Percentiles rank a stretch among this genome's conserved stretches.
Evolutionary conservation across 169 alveolate genomes (phyloP).

Genomic region (Plasmodium gaboni): DNA sequence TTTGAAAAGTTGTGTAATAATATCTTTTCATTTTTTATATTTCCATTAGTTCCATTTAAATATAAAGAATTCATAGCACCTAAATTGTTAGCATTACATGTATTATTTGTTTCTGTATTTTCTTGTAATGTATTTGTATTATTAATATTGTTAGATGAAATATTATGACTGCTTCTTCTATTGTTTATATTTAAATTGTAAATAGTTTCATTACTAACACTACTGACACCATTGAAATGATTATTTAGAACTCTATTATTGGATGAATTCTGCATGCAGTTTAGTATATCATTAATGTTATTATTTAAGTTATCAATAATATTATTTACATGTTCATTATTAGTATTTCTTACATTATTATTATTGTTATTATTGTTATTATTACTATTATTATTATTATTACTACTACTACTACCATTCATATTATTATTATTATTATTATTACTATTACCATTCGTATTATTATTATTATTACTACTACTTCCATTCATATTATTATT

Average conservation of each 20-base stretch:
- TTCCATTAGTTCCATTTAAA: slow-evolving; percentile 18
- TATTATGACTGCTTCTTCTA: slow-evolving; percentile 48
- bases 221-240: slow-evolving; percentile 37
- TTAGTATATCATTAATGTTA: slow-evolving; percentile 54
- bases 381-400: slow-evolving; percentile 40
- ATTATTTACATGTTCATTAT: slow-evolving; percentile 59
- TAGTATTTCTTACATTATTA: slow-evolving; percentile 40
- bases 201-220: slow-evolving; percentile 68
- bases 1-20: slow-evolving; percentile 11
- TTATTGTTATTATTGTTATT: neutral
- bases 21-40: slow-evolving; percentile 25
- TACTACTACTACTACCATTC: slow-evolving; percentile 21
- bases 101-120: slow-evolving; percentile 49
- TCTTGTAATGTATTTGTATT: slow-evolving; percentile 47
- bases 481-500: slow-evolving; percentile 33
- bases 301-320: slow-evolving; percentile 56
- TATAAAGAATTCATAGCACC: slow-evolving; percentile 15
- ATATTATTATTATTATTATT: slow-evolving; percentile 55
- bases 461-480: slow-evolving; percentile 42
- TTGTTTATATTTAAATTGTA: slow-evolving; percentile 54
- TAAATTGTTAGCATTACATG: slow-evolving; percentile 18
- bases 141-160: slow-evolving; percentile 52
- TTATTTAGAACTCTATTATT: slow-evolving; percentile 46
- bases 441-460: slow-evolving; percentile 28
- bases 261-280: slow-evolving; percentile 62